These are phyloP conservation scores for Plantago ovata DNA, from an alignment of 257 asterid genomes.

Conservation along the genomic window DNA sequence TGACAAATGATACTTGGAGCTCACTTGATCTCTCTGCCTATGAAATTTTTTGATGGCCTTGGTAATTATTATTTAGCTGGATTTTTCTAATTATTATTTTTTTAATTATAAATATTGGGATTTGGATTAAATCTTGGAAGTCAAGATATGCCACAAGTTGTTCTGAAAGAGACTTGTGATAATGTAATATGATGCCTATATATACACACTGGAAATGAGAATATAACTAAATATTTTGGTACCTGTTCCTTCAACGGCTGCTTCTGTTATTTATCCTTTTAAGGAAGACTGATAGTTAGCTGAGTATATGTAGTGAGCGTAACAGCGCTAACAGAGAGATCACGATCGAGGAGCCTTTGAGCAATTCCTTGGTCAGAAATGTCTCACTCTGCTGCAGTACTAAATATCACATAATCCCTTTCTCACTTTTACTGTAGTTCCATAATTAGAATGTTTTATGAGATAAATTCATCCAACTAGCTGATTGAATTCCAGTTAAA, in stretches of 20 bases:
- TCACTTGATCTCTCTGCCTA: conserved; percentile 56
- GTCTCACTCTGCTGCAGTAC: no score
- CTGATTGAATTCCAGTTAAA: no score
- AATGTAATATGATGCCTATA: conserved; percentile 18
- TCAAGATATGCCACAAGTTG: conserved; percentile 27
- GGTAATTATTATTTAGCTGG: conserved; percentile 6
- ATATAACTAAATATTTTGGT: conserved; percentile 25
- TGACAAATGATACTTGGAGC: conserved; percentile 45
- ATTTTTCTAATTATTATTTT: not conserved
- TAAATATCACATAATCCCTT: no score
- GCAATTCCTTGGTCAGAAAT: no score
- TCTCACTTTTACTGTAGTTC: no score
- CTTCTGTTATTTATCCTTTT: conserved; percentile 1
- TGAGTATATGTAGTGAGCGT: no score
- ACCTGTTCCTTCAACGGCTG: conserved; percentile 8
- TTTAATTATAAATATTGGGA: not conserved
- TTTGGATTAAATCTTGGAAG: conserved; percentile 30
- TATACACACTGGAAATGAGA: conserved; percentile 20
- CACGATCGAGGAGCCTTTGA: no score
- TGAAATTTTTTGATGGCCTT: conserved; percentile 38
- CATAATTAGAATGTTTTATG: no score
- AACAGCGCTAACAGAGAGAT: no score
- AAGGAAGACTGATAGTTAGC: no score
- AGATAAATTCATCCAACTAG: no score
- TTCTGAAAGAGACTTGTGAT: conserved; percentile 26